Evolutionary conservation across 345 rosid genomes (phyloP), one percentile per base, ranked within the genome.

Genomic region (Nephelium lappaceum): DNA sequence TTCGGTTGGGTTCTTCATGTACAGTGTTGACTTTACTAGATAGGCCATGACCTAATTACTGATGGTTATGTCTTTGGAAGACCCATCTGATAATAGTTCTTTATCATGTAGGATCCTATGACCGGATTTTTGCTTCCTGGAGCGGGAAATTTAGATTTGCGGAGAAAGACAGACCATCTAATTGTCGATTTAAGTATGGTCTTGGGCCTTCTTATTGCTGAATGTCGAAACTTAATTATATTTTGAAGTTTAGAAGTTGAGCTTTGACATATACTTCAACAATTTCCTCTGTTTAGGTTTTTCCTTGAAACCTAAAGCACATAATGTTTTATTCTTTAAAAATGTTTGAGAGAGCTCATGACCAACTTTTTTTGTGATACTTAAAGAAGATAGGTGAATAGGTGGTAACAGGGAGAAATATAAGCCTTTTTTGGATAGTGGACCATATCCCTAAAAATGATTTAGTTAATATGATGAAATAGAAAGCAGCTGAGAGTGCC

Each of bases 41-140:
- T 27, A 11, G n/a, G n/a, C n/a, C n/a, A n/a, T n/a, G n/a, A n/a
- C n/a, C n/a, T n/a, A n/a, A n/a, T n/a, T n/a, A n/a, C n/a, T n/a
- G n/a, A n/a, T n/a, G n/a, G n/a, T 23, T 62, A 11, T 18, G 58
- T 49, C n/a, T 75, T 25, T 42, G 5, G 74, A 36, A 36, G 19
- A 31, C 71, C 74, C 31, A n/a, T 53, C 55, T 74, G 73, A 75
- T 77, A 68, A 11, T 57, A 2, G 72, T 31, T 72, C 77, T 36
- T 76, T 62, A 12, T 75, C 51, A n/a, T 69, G 57, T 77, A 96
- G 99, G 99, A 96, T 80, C 93, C 98, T 0, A 87, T 96, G 11
- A 91, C 89, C 85, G 99, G 99, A 71, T 91, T 96, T 88, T 85
- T 94, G 89, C n/a, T n/a, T n/a, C n/a, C 91, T 94, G 99, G 99